phyloP scores from a whole-genome alignment of 2,329 filamentous ascomycete species.

The Aspergillus calidoustus region DNA sequence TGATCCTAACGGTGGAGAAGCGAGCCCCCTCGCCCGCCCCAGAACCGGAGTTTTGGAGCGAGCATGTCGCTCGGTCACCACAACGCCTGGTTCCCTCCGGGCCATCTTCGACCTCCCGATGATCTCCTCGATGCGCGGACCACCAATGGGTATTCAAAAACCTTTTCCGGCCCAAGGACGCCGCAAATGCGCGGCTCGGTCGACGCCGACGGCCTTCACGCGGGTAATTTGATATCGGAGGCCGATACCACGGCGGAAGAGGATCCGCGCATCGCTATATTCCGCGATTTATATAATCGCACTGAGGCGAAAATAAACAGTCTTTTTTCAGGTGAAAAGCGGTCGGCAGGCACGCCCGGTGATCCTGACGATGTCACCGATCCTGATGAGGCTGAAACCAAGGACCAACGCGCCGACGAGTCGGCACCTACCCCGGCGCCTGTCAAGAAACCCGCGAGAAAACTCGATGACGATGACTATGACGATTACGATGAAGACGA shows the following conservation, averaged over 20 bases:
- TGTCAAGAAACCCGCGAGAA: constrained; percentile 65
- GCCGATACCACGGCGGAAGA: constrained; percentile 68
- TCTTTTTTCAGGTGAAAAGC: constrained; percentile 65
- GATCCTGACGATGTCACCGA: constrained; percentile 53
- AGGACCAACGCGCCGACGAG: constrained; percentile 54
- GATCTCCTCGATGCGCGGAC: constrained; percentile 55
- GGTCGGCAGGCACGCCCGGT: constrained; percentile 35
- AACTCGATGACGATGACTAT: constrained; percentile 79
- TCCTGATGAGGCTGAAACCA: constrained; percentile 40
- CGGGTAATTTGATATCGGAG: constrained; percentile 54
- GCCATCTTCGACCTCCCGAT: constrained; percentile 64
- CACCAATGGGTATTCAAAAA: constrained; percentile 50
- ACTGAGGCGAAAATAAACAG: constrained; percentile 76
- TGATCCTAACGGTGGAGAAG: constrained; percentile 50
- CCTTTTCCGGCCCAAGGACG: constrained; percentile 49
- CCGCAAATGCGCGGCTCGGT: constrained; percentile 50
- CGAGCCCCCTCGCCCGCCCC: constrained; percentile 49
- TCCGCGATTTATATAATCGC: constrained; percentile 76
- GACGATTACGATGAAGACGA: constrained; percentile 69
- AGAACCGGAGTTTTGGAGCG: constrained; percentile 52
- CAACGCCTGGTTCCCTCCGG: constrained; percentile 69
- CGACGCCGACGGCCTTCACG: constrained; percentile 52
- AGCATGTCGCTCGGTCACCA: constrained; percentile 70
- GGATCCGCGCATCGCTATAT: constrained; percentile 69
- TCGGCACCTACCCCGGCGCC: constrained; percentile 48